These are phyloP conservation scores for Calonectria naviculata DNA, from an alignment of 2,329 filamentous ascomycete species.

Conservation along the genomic window DNA sequence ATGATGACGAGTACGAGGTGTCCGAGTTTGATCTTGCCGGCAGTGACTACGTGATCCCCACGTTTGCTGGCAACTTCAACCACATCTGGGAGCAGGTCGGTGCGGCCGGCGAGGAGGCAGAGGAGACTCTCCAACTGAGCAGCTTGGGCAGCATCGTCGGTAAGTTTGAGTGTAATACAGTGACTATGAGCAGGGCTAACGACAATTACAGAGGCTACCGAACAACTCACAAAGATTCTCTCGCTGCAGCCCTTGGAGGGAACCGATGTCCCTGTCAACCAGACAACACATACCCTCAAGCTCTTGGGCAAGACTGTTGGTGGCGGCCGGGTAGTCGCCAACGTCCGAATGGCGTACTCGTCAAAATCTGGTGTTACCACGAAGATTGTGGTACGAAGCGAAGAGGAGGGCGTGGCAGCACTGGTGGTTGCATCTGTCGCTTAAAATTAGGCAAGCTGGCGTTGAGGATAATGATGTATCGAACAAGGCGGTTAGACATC, in stretches of 20 bases:
- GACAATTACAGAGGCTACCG: constrained; percentile 79
- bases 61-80: constrained; percentile 94
- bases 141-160: constrained; percentile 93
- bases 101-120: constrained; percentile 87
- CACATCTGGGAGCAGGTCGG: constrained; percentile 96
- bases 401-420: constrained; percentile 90
- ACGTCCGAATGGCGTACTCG: constrained; percentile 92
- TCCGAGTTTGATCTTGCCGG: constrained; percentile 92
- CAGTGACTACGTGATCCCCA: constrained; percentile 93
- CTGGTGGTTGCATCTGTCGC: constrained; percentile 87
- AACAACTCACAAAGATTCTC: constrained; percentile 86
- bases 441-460: constrained; percentile 59
- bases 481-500: constrained; percentile 45
- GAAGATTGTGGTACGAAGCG: constrained; percentile 91
- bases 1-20: constrained; percentile 98
- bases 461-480: constrained; percentile 50
- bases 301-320: constrained; percentile 94
- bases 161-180: constrained; percentile 57
- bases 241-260: constrained; percentile 95
- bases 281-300: constrained; percentile 93
- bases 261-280: constrained; percentile 88
- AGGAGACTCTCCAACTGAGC: constrained; percentile 89
- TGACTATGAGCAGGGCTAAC: constrained; percentile 33
- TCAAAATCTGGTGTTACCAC: constrained; percentile 94
- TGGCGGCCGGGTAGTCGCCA: constrained; percentile 88